phyloP scores from a whole-genome alignment of 75 land plant genomes.

The Sequoia sempervirens region DNA sequence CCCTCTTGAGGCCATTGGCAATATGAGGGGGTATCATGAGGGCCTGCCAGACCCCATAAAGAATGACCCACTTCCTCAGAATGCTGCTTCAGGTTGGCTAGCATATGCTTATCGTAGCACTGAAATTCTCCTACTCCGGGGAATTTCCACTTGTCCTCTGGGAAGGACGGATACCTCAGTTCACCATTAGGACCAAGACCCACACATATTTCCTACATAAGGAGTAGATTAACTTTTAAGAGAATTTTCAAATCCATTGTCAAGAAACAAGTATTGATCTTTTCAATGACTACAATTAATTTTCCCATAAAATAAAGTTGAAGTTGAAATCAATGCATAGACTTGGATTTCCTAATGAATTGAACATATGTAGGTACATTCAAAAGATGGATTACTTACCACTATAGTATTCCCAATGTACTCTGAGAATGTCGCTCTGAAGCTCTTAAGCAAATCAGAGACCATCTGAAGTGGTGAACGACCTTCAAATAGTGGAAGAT shows the following conservation, averaged over 20 bases:
- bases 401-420: slow-evolving; percentile 67
- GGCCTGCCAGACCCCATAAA: slow-evolving; percentile 65
- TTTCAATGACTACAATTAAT: no score
- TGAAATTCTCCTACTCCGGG: slow-evolving; percentile 79
- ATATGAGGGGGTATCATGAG: slow-evolving; percentile 62
- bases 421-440: slow-evolving; percentile 41
- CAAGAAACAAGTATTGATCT: not conserved
- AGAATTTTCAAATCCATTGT: not conserved
- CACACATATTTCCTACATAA: slow-evolving; percentile 52
- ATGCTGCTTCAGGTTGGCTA: slow-evolving; percentile 51
- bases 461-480: slow-evolving; percentile 64
- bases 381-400: slow-evolving; percentile 21
- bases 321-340: not conserved
- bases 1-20: slow-evolving; percentile 36
- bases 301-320: not conserved
- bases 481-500: slow-evolving; percentile 58
- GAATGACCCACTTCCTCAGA: slow-evolving; percentile 54
- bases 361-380: not conserved
- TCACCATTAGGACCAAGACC: slow-evolving; percentile 84
- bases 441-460: slow-evolving; percentile 51
- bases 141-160: slow-evolving; percentile 19
- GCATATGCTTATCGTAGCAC: slow-evolving; percentile 78
- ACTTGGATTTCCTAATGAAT: not conserved
- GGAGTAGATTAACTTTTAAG: not conserved
- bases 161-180: slow-evolving; percentile 66